Evolutionary conservation across 805 yeast species (phyloP).

Genomic region (Cyberlindnera maclurae): DNA sequence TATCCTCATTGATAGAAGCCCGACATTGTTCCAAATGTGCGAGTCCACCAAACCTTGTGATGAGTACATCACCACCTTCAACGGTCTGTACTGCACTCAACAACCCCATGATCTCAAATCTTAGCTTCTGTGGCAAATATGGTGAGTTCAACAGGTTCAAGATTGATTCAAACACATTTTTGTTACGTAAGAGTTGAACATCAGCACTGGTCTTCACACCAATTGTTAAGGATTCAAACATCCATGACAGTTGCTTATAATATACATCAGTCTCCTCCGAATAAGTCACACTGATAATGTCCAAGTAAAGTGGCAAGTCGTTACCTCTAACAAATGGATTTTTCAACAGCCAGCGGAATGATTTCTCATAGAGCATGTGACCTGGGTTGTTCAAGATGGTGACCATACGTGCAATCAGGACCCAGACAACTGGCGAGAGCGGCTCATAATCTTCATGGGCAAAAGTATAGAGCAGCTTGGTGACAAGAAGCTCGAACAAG

Average conservation of each 20-base stretch:
- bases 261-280: conserved; percentile 40
- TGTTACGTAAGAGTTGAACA: conserved; percentile 42
- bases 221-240: conserved; percentile 39
- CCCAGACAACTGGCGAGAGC: conserved; percentile 45
- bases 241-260: conserved; percentile 61
- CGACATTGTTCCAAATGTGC: conserved; percentile 29
- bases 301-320: conserved; percentile 39
- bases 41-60: conserved; percentile 50
- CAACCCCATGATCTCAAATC: conserved; percentile 33
- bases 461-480: conserved; percentile 32
- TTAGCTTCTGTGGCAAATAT: conserved; percentile 34
- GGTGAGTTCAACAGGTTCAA: conserved; percentile 49
- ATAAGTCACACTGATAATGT: conserved; percentile 21
- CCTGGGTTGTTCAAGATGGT: conserved; percentile 61
- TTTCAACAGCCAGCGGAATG: conserved; percentile 54
- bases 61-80: conserved; percentile 50
- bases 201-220: conserved; percentile 47
- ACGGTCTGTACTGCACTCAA: conserved; percentile 42
- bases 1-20: neutral
- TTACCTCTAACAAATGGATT: conserved; percentile 30
- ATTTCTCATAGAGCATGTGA: conserved; percentile 66
- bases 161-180: conserved; percentile 62
- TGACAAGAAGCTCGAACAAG: conserved; percentile 46
- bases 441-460: conserved; percentile 15
- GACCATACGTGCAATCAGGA: conserved; percentile 46